Base-by-base conservation (phyloP, 176 grass and related monocot species). In the Oryza officinalis region DNA sequence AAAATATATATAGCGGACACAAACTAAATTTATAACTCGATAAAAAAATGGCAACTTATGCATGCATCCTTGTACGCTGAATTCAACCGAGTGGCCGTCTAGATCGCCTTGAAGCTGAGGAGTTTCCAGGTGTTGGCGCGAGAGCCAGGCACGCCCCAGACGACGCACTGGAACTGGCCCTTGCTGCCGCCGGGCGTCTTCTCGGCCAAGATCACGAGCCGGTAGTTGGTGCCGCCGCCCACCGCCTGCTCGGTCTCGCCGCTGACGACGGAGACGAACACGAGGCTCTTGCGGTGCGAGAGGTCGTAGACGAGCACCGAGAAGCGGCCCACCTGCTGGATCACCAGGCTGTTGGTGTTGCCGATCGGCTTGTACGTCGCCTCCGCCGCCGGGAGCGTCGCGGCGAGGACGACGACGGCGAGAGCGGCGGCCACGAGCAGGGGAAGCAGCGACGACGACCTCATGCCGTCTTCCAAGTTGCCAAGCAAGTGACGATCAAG, bases 101-200 rank as follows among this genome's bases (percentile, higher is more conserved):
- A 46, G 37, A 65, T 44, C 38, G 77, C 4, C 67, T 27, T 52
- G 74, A 84, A 88, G 87, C 69, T 60, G 68, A 2, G 68, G 20
- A 88, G 87, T 81, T 74, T 43, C 87, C 75, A 88, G 2, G 69
- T n/a, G 23, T 23, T 73, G 68, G 86, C 17, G 60, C 33, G 60
- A 14, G 81, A 74, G 1, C 86, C 86, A 26, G 75, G 81, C 45
- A 44, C 63, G 18, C 86, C 86, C 75, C 81, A 17, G 59, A 79
- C 81, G 32, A 67, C 18, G 81, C 67, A 78, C 68, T 66, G 31
- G 68, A 79, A 88, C 26, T 10, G 12, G 20, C 13, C 49, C 0
- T 27, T 20, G 69, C 14, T 61, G 27, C 75, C 75, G 27, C 65
- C 63, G 2, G 27, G 54, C 6, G 31, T 30, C 23, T 2, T 43